Percentiles rank a stretch among this genome's conserved stretches.
Conservation (phyloP, 169 alveolate species). For the Eimeria brunetti region DNA sequence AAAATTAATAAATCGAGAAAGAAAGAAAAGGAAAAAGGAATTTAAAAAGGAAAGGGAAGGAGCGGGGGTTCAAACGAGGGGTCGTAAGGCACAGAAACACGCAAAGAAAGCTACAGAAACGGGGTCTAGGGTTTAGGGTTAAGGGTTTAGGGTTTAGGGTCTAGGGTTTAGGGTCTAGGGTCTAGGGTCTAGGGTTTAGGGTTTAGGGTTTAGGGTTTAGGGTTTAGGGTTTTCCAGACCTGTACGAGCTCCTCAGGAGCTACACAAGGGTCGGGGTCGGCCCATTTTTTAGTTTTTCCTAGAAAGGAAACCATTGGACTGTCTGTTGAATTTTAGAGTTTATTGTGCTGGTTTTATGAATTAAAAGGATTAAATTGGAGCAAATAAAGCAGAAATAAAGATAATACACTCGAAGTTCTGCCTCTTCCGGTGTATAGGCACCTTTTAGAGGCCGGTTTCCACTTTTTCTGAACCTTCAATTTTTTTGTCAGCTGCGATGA, state of each 20-base stretch:
- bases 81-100: neutral
- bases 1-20: neutral
- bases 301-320: neutral
- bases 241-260: neutral
- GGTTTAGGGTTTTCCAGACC: neutral
- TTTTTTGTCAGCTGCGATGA: too few species aligned
- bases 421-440: neutral
- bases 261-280: neutral
- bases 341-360: too few species aligned
- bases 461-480: neutral
- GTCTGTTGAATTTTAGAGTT: neutral
- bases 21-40: neutral
- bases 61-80: neutral
- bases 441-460: neutral
- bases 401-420: too few species aligned
- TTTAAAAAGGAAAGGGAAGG: too few species aligned
- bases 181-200: neutral
- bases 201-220: constrained; percentile 1
- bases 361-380: too few species aligned
- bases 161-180: constrained; percentile 1
- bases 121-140: neutral
- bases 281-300: neutral
- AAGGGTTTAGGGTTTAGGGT: constrained; percentile 11
- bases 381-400: too few species aligned
- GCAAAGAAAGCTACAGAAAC: neutral